phyloP scores from a whole-genome alignment of 495 filamentous ascomycete genomes.

The Filosporella fistucella region DNA sequence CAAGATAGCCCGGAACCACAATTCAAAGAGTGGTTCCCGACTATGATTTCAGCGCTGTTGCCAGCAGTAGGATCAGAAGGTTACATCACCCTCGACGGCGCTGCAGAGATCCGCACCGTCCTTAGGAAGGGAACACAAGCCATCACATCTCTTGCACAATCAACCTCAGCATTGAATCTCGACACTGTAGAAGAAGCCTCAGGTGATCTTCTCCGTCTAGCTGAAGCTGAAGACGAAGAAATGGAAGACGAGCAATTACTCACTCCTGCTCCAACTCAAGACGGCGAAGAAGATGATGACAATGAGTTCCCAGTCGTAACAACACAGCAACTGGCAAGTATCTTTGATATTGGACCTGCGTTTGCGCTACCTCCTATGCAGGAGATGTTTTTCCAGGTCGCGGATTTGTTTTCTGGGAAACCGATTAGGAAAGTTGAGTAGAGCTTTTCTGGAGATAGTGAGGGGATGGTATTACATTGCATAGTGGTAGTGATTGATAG shows the following conservation, averaged over 20 bases:
- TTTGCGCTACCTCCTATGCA: slow-evolving; percentile 74
- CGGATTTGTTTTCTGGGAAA: slow-evolving; percentile 50
- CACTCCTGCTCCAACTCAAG: slow-evolving; percentile 5
- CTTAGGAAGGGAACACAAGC: slow-evolving; percentile 42
- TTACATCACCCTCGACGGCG: slow-evolving; percentile 56
- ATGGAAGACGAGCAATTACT: slow-evolving; percentile 29
- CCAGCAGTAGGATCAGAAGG: slow-evolving; percentile 49
- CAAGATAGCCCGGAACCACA: slow-evolving; percentile 41
- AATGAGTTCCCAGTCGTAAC: slow-evolving; percentile 50
- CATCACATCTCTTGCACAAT: slow-evolving; percentile 39
- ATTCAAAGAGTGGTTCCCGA: slow-evolving; percentile 39
- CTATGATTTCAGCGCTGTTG: slow-evolving; percentile 49
- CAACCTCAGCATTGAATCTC: slow-evolving; percentile 41
- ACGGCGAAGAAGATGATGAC: slow-evolving; percentile 27
- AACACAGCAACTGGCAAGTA: slow-evolving; percentile 59
- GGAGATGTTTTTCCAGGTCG: slow-evolving; percentile 74
- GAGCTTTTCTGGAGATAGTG: too few relatives aligned
- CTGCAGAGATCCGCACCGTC: slow-evolving; percentile 50
- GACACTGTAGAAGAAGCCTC: slow-evolving; percentile 24
- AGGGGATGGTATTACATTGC: too few relatives aligned
- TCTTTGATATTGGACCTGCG: slow-evolving; percentile 70
- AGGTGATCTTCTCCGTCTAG: neutral
- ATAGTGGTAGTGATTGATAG: too few relatives aligned
- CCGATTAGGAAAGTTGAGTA: too few relatives aligned
- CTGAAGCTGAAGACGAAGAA: slow-evolving; percentile 27